Evolutionary conservation across 257 asterid species (phyloP).

Genomic region (Ilex aquifolium): DNA sequence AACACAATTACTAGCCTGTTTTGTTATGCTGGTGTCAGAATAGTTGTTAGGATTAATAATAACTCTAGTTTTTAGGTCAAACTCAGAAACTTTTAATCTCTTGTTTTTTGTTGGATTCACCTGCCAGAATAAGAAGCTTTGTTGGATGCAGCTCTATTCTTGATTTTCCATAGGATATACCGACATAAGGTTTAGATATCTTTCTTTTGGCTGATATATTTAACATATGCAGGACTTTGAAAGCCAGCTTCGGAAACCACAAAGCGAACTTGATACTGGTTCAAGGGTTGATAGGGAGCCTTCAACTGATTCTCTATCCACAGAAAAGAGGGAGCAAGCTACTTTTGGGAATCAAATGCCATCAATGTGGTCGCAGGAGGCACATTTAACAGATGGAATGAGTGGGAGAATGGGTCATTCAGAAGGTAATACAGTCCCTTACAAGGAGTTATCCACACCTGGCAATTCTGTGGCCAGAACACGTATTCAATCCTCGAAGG

Average conservation of each 20-base stretch:
- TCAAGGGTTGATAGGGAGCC: conserved; percentile 45
- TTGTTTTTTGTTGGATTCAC: too few relatives aligned
- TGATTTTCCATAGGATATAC: too few relatives aligned
- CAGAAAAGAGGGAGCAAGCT: conserved; percentile 35
- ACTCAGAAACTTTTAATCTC: too few relatives aligned
- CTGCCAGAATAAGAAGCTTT: too few relatives aligned
- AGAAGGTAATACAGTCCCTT: conserved; percentile 39
- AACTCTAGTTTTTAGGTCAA: too few relatives aligned
- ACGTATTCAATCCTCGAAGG: conserved; percentile 33
- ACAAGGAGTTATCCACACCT: conserved; percentile 31
- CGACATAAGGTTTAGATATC: too few relatives aligned
- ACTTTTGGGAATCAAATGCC: conserved; percentile 35
- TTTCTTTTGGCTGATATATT: background rate
- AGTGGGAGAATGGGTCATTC: conserved; percentile 29
- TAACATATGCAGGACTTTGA: conserved; percentile 39
- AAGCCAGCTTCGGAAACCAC: conserved; percentile 33
- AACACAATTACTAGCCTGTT: too few relatives aligned
- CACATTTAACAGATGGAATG: conserved; percentile 29
- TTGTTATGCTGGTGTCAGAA: too few relatives aligned
- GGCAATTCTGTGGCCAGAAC: conserved; percentile 27
- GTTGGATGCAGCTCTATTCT: too few relatives aligned
- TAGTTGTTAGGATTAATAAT: too few relatives aligned
- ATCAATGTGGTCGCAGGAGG: conserved; percentile 44
- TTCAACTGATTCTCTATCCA: conserved; percentile 50
- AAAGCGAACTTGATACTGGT: conserved; percentile 26